A percentile compares a stretch with the other conserved stretches of the same genome.
Conservation (phyloP, 306 rosid genomes). For the Crataegus laevigata region DNA sequence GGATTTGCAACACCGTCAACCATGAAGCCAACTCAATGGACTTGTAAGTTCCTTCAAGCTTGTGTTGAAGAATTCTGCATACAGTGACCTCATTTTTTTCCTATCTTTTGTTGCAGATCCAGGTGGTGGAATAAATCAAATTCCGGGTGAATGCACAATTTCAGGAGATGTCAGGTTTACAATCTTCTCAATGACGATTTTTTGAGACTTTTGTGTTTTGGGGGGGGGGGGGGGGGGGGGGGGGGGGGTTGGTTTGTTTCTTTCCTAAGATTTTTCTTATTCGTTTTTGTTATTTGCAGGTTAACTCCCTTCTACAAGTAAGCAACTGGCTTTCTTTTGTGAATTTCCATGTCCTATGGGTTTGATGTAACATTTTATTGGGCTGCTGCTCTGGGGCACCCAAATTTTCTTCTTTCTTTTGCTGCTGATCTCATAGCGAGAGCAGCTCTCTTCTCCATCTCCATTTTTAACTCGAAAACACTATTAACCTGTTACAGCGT, state of each 20-base stretch:
- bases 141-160: constrained; percentile 83
- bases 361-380: neutral
- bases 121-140: constrained; percentile 94
- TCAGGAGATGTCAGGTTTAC: constrained; percentile 93
- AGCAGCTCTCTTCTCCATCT: constrained; percentile 9
- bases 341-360: constrained; percentile 12
- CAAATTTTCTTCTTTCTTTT: no score
- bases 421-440: no score
- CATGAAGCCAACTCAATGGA: constrained; percentile 99
- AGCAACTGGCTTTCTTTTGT: constrained; percentile 30
- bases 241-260: no score
- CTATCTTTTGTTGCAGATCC: constrained; percentile 47
- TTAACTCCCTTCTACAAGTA: constrained; percentile 92
- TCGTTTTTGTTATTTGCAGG: constrained; percentile 39
- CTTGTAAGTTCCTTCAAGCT: constrained; percentile 45
- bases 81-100: neutral
- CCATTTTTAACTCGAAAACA: constrained; percentile 7
- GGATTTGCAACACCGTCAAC: constrained; percentile 95
- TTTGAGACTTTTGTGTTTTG: no score
- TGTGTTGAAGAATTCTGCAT: neutral
- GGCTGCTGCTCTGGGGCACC: no score
- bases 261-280: neutral
- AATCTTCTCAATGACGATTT: constrained; percentile 10
- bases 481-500: constrained; percentile 43
- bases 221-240: no score